Conservation (phyloP, 2,329 filamentous ascomycete species). For the Pseudogymnoascus sp. region DNA sequence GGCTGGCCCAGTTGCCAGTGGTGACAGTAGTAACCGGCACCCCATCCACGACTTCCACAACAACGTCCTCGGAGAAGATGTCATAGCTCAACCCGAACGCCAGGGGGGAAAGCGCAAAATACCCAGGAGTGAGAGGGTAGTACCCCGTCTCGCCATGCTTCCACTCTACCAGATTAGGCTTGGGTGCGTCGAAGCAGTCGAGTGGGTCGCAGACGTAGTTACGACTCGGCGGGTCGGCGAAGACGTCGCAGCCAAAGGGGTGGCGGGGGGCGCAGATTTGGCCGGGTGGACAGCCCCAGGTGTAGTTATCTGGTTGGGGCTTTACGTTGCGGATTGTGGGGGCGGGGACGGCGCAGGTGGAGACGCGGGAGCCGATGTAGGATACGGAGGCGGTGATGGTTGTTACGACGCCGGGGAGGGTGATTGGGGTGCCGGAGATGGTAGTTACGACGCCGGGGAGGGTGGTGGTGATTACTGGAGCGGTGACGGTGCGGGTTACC, state of each 20-base stretch:
- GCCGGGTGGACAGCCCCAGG: conserved; percentile 36
- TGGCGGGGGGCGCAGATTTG: conserved; percentile 33
- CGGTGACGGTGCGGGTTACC: conserved; percentile 11
- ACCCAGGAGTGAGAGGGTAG: conserved; percentile 44
- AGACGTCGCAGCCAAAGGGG: conserved; percentile 32
- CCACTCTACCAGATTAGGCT: conserved; percentile 32
- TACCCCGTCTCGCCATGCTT: conserved; percentile 36
- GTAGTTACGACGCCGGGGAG: conserved; percentile 11
- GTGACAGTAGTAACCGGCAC: conserved; percentile 33
- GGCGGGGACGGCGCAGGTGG: not conserved
- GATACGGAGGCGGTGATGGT: conserved; percentile 8
- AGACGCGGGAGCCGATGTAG: not conserved
- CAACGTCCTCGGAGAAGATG: conserved; percentile 44
- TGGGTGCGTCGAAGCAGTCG: conserved; percentile 31
- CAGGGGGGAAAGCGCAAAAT: conserved; percentile 56
- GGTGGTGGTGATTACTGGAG: conserved; percentile 5
- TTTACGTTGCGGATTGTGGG: not conserved
- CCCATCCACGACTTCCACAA: conserved; percentile 28
- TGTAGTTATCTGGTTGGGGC: conserved; percentile 19
- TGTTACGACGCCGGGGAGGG: conserved; percentile 10
- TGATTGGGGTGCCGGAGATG: not conserved
- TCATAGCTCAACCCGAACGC: conserved; percentile 55
- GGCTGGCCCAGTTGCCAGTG: conserved; percentile 48
- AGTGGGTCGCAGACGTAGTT: conserved; percentile 32
- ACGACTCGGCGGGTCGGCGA: conserved; percentile 30